Percentiles rank a stretch among this genome's conserved stretches.
phyloP scores from a whole-genome alignment of 164 flowering plant genomes.

The Macadamia tetraphylla region DNA sequence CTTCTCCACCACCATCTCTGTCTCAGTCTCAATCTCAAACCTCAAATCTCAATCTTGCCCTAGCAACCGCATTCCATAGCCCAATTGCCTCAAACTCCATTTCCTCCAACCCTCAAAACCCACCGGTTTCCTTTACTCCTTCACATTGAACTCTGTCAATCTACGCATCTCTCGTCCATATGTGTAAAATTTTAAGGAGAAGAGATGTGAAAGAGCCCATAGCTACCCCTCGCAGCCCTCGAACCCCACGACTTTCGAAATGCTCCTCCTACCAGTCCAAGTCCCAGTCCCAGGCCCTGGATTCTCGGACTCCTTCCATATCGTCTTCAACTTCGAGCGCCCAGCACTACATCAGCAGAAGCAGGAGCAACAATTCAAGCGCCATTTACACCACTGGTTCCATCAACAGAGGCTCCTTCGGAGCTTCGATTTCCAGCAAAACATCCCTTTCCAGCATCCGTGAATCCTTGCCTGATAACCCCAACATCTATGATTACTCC shows the following conservation, averaged over 20 bases:
- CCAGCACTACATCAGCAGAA: background rate
- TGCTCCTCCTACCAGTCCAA: background rate
- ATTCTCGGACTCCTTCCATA: background rate
- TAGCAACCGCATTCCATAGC: no score
- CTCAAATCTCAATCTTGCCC: background rate
- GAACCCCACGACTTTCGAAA: background rate
- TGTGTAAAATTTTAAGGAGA: background rate
- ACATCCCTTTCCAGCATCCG: constrained; percentile 33
- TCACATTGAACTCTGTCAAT: background rate
- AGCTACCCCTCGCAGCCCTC: background rate
- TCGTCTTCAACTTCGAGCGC: background rate
- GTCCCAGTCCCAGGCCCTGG: background rate
- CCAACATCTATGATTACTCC: constrained; percentile 43
- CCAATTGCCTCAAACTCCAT: no score
- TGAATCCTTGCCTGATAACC: constrained; percentile 28
- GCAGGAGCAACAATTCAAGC: background rate
- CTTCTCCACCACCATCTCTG: background rate
- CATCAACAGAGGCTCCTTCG: constrained; percentile 11
- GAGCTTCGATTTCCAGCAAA: constrained; percentile 21
- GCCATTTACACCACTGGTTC: background rate
- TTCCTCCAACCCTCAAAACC: background rate
- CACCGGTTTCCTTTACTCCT: no score
- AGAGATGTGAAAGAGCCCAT: background rate
- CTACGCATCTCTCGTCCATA: background rate
- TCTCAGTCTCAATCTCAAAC: background rate